Evolutionary conservation across 495 filamentous ascomycete genomes (phyloP).

Genomic region (Venustampulla echinocandica): DNA sequence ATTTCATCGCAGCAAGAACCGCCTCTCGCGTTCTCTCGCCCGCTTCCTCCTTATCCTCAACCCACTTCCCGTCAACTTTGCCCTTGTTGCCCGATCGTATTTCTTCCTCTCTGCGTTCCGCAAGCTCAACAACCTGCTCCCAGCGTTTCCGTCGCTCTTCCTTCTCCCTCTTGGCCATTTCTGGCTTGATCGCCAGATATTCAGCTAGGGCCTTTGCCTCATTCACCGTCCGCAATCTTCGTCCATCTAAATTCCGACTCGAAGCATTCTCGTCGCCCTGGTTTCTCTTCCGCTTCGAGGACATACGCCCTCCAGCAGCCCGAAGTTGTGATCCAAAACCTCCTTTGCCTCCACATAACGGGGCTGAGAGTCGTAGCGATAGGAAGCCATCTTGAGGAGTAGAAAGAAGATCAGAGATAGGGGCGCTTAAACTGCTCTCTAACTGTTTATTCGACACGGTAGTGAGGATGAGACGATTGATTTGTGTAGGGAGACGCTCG

Average conservation of each 20-base stretch:
- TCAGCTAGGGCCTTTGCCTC: slow-evolving; percentile 93
- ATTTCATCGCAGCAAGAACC: slow-evolving; percentile 66
- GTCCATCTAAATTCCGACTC: slow-evolving; percentile 86
- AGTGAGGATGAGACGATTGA: slow-evolving; percentile 59
- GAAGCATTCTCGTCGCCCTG: slow-evolving; percentile 79
- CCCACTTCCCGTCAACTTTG: slow-evolving; percentile 81
- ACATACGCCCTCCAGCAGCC: slow-evolving; percentile 96
- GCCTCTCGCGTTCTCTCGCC: slow-evolving; percentile 77
- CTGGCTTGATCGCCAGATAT: slow-evolving; percentile 89
- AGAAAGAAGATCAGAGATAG: slow-evolving; percentile 47
- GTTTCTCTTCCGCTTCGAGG: slow-evolving; percentile 77
- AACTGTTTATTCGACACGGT: slow-evolving; percentile 73
- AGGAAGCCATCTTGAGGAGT: slow-evolving; percentile 54
- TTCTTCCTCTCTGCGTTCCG: slow-evolving; percentile 74
- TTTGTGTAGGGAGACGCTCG: slow-evolving; percentile 50
- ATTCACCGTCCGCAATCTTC: slow-evolving; percentile 80
- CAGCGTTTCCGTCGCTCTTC: slow-evolving; percentile 72
- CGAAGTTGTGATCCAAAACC: slow-evolving; percentile 96
- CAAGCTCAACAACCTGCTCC: slow-evolving; percentile 74
- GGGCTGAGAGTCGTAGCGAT: slow-evolving; percentile 65
- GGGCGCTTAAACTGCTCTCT: slow-evolving; percentile 30
- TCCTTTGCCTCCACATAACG: slow-evolving; percentile 85
- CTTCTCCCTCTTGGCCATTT: slow-evolving; percentile 89
- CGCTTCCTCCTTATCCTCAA: slow-evolving; percentile 83
- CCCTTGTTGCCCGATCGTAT: slow-evolving; percentile 59